Evolutionary conservation across 805 yeast genomes (phyloP).

Genomic region (Lipomyces chichibuensis): DNA sequence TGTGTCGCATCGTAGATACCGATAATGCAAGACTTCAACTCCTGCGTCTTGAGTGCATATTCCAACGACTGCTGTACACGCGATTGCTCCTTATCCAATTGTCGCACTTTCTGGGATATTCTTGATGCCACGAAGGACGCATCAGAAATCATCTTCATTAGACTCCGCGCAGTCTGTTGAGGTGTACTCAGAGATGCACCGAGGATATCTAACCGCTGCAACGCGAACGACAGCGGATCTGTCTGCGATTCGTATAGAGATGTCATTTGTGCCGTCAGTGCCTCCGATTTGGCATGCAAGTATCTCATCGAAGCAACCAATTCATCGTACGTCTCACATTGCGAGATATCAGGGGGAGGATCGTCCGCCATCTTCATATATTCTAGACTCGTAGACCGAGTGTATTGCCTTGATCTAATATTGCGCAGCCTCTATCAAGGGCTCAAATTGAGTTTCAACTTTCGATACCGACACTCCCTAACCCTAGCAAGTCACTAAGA

Average conservation of each 20-base stretch:
- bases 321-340: conserved; percentile 28
- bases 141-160: conserved; percentile 57
- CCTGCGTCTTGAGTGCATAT: conserved; percentile 67
- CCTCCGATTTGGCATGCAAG: conserved; percentile 20
- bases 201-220: conserved; percentile 40
- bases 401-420: neutral
- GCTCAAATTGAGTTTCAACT: neutral
- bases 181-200: conserved; percentile 41
- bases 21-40: conserved; percentile 65
- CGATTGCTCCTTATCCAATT: conserved; percentile 69
- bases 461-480: neutral
- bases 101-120: conserved; percentile 69
- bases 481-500: neutral
- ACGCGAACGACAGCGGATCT: conserved; percentile 27
- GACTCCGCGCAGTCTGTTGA: conserved; percentile 60
- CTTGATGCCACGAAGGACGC: conserved; percentile 68
- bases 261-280: conserved; percentile 12
- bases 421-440: neutral
- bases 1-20: conserved; percentile 71
- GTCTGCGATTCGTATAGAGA: conserved; percentile 16
- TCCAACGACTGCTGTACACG: conserved; percentile 63
- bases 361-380: conserved; percentile 15
- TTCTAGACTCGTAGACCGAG: neutral
- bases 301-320: conserved; percentile 13
- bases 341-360: conserved; percentile 14